Conservation (phyloP, 495 filamentous ascomycete species). For the Aspergillus funiculosus region DNA sequence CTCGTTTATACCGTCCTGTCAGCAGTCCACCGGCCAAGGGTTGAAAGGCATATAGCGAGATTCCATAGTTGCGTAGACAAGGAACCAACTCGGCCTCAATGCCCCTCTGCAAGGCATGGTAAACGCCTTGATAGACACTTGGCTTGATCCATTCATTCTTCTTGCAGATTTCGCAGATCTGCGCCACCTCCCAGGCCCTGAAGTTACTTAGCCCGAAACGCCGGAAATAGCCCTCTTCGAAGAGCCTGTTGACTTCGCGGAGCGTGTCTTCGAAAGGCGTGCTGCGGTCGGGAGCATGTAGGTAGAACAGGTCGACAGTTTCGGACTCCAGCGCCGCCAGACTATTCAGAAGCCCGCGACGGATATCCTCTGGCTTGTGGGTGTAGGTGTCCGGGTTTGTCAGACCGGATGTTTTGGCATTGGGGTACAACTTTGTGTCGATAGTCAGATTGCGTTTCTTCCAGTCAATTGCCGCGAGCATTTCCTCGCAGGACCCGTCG, state of each 20-base stretch:
- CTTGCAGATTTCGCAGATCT: conserved; percentile 37
- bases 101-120: conserved; percentile 37
- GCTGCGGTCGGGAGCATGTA: conserved; percentile 40
- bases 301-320: conserved; percentile 41
- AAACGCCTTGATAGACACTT: conserved; percentile 46
- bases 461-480: conserved; percentile 43
- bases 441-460: conserved; percentile 51
- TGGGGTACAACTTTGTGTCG: conserved; percentile 50
- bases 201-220: conserved; percentile 45
- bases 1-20: conserved; percentile 24
- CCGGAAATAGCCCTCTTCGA: conserved; percentile 34
- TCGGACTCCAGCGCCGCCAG: conserved; percentile 27
- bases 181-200: conserved; percentile 37
- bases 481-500: conserved; percentile 45
- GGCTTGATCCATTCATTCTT: conserved; percentile 39
- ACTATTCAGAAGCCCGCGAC: conserved; percentile 32
- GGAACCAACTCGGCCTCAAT: conserved; percentile 42
- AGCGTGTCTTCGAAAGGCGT: conserved; percentile 41
- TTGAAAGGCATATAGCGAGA: conserved; percentile 44
- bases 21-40: conserved; percentile 49
- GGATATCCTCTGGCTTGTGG: conserved; percentile 33
- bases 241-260: conserved; percentile 35
- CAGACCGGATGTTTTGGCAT: conserved; percentile 3
- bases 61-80: conserved; percentile 37
- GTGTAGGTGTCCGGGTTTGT: conserved; percentile 13